phyloP scores from a whole-genome alignment of 2,329 filamentous ascomycete species.

The Ascochyta fabae region DNA sequence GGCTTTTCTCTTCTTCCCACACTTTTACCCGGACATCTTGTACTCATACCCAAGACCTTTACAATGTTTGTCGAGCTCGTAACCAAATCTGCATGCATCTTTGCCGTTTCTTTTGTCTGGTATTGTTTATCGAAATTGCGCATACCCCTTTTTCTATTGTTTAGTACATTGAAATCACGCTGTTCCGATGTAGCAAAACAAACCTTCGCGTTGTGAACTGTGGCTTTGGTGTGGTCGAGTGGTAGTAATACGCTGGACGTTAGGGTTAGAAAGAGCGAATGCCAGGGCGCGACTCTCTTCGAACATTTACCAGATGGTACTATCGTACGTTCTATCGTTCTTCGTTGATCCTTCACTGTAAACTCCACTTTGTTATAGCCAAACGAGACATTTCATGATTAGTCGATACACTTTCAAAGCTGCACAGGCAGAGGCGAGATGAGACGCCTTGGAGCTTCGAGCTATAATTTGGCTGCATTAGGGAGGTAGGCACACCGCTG shows the following conservation, averaged over 20 bases:
- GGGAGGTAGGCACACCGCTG: background rate
- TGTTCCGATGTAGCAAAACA: slow-evolving; percentile 11
- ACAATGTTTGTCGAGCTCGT: slow-evolving; percentile 6
- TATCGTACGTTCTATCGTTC: background rate
- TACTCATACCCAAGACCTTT: slow-evolving; percentile 15
- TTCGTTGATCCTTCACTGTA: background rate
- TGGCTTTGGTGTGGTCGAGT: background rate
- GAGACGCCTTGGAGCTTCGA: background rate
- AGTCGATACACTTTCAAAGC: background rate
- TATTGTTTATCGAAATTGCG: slow-evolving; percentile 28
- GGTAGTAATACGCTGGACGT: slow-evolving; percentile 16
- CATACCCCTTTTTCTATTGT: slow-evolving; percentile 34
- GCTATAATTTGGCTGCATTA: background rate
- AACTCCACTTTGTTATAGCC: too few relatives aligned
- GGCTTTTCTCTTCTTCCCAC: slow-evolving; percentile 2
- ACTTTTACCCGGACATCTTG: slow-evolving; percentile 9
- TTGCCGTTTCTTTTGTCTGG: slow-evolving; percentile 17
- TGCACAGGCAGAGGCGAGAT: background rate
- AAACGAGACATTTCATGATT: background rate
- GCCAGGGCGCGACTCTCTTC: background rate
- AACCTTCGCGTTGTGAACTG: background rate
- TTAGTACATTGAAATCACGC: slow-evolving; percentile 25
- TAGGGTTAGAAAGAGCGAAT: background rate
- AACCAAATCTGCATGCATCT: slow-evolving; percentile 10
- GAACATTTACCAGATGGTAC: background rate